phyloP scores from a whole-genome alignment of 2,329 filamentous ascomycete genomes.

The Trichoderma aggressivum region DNA sequence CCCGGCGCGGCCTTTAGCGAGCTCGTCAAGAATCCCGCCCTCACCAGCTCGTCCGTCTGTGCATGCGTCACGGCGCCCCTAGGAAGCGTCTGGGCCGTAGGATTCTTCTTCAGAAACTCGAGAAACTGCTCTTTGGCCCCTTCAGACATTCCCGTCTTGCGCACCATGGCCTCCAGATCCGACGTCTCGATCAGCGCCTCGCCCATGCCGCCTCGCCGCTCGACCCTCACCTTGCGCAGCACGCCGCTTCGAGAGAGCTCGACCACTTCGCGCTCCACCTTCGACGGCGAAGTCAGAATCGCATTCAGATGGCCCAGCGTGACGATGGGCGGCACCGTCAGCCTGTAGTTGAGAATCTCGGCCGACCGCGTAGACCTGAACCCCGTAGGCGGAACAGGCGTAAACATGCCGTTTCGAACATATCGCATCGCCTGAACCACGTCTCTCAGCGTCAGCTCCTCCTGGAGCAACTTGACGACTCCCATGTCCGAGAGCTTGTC shows the following conservation, averaged over 20 bases:
- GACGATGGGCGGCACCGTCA: conserved; percentile 59
- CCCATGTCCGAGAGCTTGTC: conserved; percentile 59
- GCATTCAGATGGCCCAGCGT: conserved; percentile 65
- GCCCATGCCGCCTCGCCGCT: conserved; percentile 56
- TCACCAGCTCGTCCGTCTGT: conserved; percentile 58
- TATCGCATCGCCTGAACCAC: conserved; percentile 63
- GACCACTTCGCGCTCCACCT: conserved; percentile 64
- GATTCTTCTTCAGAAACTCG: conserved; percentile 48
- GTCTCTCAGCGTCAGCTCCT: conserved; percentile 56
- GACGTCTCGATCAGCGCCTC: conserved; percentile 60
- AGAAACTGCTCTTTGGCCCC: conserved; percentile 51
- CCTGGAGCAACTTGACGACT: conserved; percentile 51
- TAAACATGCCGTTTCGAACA: conserved; percentile 61
- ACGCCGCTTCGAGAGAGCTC: conserved; percentile 55
- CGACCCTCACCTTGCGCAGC: conserved; percentile 61
- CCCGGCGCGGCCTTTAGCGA: conserved; percentile 31
- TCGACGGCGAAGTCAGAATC: conserved; percentile 59
- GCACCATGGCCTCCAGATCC: conserved; percentile 53
- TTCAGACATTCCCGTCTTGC: conserved; percentile 36
- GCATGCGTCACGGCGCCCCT: conserved; percentile 36
- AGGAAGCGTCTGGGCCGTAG: conserved; percentile 37
- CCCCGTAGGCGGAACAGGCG: conserved; percentile 57
- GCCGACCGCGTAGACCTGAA: conserved; percentile 63
- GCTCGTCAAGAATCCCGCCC: conserved; percentile 64
- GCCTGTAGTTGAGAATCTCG: conserved; percentile 60